Base-by-base conservation (phyloP, 2,329 filamentous ascomycete species). In the Penicillium freii region DNA sequence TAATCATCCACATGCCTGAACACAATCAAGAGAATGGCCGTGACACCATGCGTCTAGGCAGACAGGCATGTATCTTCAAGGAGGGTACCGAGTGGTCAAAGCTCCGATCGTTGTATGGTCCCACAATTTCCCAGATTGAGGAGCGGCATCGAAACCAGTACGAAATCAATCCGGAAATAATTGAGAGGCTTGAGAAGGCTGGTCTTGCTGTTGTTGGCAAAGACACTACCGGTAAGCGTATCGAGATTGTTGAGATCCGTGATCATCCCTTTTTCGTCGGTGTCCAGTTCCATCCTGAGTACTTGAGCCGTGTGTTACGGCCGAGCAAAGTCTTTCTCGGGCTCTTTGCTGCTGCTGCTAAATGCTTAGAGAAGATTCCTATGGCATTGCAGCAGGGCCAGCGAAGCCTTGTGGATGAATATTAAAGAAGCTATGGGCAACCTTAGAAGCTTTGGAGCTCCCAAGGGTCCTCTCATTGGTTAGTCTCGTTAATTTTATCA, bases 1-100 rank as follows among this genome's bases (percentile, higher is more conserved):
- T 90, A 29, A 86, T 99, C 64, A 84, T 97, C 65, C 93, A 89
- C 77, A 99, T 97, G 94, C 93, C 93, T 2, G 93, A 97, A 73
- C 84, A 89, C 65, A 84, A 89, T 75, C 85, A 87, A 71, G 82
- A 81, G n/a, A 87, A 88, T 61, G 82, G 92, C 74, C 91, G 11
- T 33, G 31, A 13, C 11, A 13, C 90, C 1, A 96, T 96, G 92
- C 84, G 91, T 59, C 84, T 96, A 1, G 91, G 92, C 57, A 82
- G 87, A 25, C 87, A 89, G 25, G 81, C 87, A 15, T 90, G 88
- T 0, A 76, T 87, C 62, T 96, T 95, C 82, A 89, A 94, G 73
- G 72, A 82, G 1, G 85, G 84, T 53, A 89, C 82, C 44, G 88
- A 93, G 68, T 94, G 89, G 90, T 90, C 86, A 56, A 87, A 87